These are phyloP conservation scores for Lentinula boryana DNA, from an alignment of 768 basidiomycete species.

Conservation along the genomic window DNA sequence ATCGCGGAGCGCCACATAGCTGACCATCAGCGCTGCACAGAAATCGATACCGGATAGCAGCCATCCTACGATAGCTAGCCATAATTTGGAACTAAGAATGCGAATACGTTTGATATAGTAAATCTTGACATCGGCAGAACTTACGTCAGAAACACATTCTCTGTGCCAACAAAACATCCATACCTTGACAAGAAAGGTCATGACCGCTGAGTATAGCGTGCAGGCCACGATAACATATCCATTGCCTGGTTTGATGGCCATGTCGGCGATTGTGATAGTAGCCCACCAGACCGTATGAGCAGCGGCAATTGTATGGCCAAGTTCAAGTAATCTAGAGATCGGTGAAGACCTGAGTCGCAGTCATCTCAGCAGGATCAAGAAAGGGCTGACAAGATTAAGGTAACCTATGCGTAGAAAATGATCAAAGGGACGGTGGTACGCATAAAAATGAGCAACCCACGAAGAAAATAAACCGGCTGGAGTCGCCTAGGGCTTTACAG, in stretches of 20 bases:
- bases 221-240: neutral
- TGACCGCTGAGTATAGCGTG: neutral
- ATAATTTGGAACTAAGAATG: slow-evolving; percentile 12
- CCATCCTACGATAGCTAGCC: slow-evolving; percentile 12
- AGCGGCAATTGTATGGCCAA: slow-evolving; percentile 1
- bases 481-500: neutral
- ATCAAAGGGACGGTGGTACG: neutral
- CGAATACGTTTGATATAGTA: slow-evolving; percentile 21
- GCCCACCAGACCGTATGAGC: slow-evolving; percentile 7
- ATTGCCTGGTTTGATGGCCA: slow-evolving; percentile 6
- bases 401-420: neutral
- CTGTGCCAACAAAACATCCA: neutral
- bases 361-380: neutral
- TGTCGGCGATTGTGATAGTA: slow-evolving; percentile 5
- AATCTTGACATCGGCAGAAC: slow-evolving; percentile 1
- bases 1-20: slow-evolving; percentile 15
- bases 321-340: slow-evolving; percentile 1
- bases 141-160: neutral
- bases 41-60: slow-evolving; percentile 15
- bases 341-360: neutral
- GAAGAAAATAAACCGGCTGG: neutral
- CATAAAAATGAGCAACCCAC: neutral
- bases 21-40: slow-evolving; percentile 11
- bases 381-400: neutral
- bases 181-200: neutral